phyloP scores from a whole-genome alignment of 805 yeast genomes.

The Ogataea polymorpha region DNA sequence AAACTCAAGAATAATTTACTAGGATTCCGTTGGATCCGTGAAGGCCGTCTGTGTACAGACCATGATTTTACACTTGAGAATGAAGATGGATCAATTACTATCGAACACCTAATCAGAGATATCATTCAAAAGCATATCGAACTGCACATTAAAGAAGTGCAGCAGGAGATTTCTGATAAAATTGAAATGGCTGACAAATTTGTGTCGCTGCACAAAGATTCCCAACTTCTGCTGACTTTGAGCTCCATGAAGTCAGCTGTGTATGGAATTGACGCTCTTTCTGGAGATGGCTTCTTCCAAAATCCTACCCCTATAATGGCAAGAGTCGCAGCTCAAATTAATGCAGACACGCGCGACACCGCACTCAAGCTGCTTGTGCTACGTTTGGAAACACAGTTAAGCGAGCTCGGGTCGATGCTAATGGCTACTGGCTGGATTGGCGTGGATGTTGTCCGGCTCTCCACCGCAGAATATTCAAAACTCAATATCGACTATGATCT shows the following conservation, averaged over 20 bases:
- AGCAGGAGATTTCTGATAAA: conserved; percentile 28
- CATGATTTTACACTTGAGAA: conserved; percentile 32
- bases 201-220: conserved; percentile 25
- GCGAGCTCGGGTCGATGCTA: conserved; percentile 54
- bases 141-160: conserved; percentile 33
- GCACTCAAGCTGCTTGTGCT: conserved; percentile 40
- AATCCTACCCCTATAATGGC: conserved; percentile 42
- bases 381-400: conserved; percentile 45
- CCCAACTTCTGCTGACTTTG: conserved; percentile 27
- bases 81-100: conserved; percentile 33
- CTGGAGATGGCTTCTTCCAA: conserved; percentile 44
- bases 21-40: conserved; percentile 60
- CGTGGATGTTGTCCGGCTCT: conserved; percentile 51
- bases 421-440: conserved; percentile 67
- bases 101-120: conserved; percentile 37
- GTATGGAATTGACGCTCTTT: conserved; percentile 32
- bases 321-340: conserved; percentile 32
- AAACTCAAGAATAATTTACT: conserved; percentile 45
- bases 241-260: conserved; percentile 30
- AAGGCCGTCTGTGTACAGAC: conserved; percentile 36
- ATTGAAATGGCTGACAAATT: conserved; percentile 30
- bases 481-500: conserved; percentile 35
- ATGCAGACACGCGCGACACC: conserved; percentile 26
- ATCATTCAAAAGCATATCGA: conserved; percentile 41
- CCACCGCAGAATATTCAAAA: conserved; percentile 44